A percentile compares a stretch with the other conserved stretches of the same genome.
phyloP scores from a whole-genome alignment of 1,284 basidiomycete genomes.

The Fomitopsis schrenkii region DNA sequence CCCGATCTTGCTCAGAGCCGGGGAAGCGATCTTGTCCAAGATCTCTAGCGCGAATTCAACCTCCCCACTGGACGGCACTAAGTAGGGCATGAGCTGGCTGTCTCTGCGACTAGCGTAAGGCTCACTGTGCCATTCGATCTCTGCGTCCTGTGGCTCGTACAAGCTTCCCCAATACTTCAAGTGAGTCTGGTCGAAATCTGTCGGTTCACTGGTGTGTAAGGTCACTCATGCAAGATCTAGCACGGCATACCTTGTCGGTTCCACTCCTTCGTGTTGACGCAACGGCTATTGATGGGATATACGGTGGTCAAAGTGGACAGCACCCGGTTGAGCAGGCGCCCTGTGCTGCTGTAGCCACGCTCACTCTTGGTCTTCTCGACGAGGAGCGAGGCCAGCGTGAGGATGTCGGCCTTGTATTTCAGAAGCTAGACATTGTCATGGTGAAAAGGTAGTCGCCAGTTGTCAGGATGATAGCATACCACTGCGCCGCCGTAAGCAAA shows the following conservation, averaged over 20 bases:
- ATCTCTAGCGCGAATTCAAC: conserved; percentile 82
- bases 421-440: conserved; percentile 48
- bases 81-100: background rate
- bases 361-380: conserved; percentile 84
- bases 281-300: conserved; percentile 81
- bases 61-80: conserved; percentile 72
- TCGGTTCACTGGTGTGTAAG: background rate
- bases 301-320: conserved; percentile 75
- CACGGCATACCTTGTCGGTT: conserved; percentile 53
- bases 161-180: conserved; percentile 82
- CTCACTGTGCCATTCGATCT: conserved; percentile 86
- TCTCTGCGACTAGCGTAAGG: background rate
- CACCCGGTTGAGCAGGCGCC: conserved; percentile 76
- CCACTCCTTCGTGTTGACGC: conserved; percentile 86
- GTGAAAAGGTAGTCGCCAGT: too few relatives aligned
- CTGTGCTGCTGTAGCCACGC: conserved; percentile 83
- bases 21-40: conserved; percentile 65
- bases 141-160: conserved; percentile 77
- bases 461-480: conserved; percentile 29
- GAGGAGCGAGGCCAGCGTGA: conserved; percentile 69
- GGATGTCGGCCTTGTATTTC: conserved; percentile 63
- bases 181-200: conserved; percentile 73
- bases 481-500: conserved; percentile 67
- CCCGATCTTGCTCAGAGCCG: conserved; percentile 70
- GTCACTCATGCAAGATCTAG: background rate